Base-by-base conservation (phyloP, 208 protist species). In the Trypanosoma vivax region DNA sequence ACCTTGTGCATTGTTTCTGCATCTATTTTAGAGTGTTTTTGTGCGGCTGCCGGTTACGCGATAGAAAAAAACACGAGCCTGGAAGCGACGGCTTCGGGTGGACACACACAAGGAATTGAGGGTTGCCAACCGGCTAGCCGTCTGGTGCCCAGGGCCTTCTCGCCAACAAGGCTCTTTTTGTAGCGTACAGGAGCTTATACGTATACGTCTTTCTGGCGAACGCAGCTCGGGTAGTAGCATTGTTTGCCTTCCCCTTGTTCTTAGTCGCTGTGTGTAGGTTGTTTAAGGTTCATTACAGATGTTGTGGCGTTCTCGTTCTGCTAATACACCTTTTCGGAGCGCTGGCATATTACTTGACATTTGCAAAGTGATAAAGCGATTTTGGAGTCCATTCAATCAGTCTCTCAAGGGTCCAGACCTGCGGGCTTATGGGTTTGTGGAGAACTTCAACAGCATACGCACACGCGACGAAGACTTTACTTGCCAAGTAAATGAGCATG, bases 401-500 rank as follows among this genome's bases (percentile, higher is more conserved):
- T 18, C 42, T 2, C 23, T 49, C 9, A 64, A 47, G 28, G 65
- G 76, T 5, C 56, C 66, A 1, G 65, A 84, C 61, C 37, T 90
- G 16, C 40, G 50, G 5, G 39, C 30, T 5, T 90, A 83, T 60
- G 60, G 60, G 21, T 85, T 90, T 49, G 35, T 27, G 7, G 73
- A 90, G 51, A 66, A 79, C 46, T 55, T 87, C 16, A 53, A 66
- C 0, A 53, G 25, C 19, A 46, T 85, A 21, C 60, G 73, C 29
- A 67, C 58, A 16, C 54, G 60, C 3, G 70, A 73, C 31, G 59
- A 41, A 41, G 60, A 62, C 25, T 85, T 85, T 55, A 86, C 78
- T 5, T 72, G 72, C 51, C 80, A 89, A 42, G 64, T 92, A 1
- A 92, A 92, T 47, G 80, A 73, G 0, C n/a, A 31, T 10, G 39